Base-by-base conservation (phyloP, 768 basidiomycete species). In the Lepiota brunneoincarnata region DNA sequence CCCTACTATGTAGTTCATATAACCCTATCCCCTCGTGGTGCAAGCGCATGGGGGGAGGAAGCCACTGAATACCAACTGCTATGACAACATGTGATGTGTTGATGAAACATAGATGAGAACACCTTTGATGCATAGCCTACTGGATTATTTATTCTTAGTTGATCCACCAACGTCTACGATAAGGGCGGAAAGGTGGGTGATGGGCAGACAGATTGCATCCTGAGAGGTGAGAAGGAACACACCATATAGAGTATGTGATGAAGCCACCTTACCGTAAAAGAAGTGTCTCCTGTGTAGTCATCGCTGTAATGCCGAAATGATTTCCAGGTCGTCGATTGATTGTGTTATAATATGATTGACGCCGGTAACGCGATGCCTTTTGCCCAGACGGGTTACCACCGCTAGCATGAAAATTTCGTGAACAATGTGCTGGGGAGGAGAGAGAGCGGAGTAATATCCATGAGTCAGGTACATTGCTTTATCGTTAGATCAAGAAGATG, bases 71-170 rank as follows among this genome's bases (percentile, higher is more conserved):
- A 41, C 45, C 44, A 54, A 45, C 44, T 54, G 35, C 52, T 54
- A 54, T 54, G 52, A 54, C 52, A 54, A 54, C 52, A 48, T 54
- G 26, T 54, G 52, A 54, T 47, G 38, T 23, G 37, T 40, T 54
- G 52, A 54, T 54, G 52, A 54, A 54, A 54, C 45, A 40, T 39
- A 44, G 44, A 46, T 17, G 43, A 53, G 52, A 46, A 53, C 26
- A 44, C 52, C 38, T 34, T 46, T 54, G 52, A 39, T 47, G 52
- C 52, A 54, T 41, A 54, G 52, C 52, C 45, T 54, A 21, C 52
- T 38, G 40, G 21, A 6, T n/a, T 48, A 54, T 54, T 40, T 47
- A 46, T 28, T 28, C 26, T 28, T 54, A 47, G 44, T 9, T 21
- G 24, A 38, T 37, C 41, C 28, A 47, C 52, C 10, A 45, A 35